phyloP scores from a whole-genome alignment of 2,329 filamentous ascomycete species.

The Talaromyces sp. region DNA sequence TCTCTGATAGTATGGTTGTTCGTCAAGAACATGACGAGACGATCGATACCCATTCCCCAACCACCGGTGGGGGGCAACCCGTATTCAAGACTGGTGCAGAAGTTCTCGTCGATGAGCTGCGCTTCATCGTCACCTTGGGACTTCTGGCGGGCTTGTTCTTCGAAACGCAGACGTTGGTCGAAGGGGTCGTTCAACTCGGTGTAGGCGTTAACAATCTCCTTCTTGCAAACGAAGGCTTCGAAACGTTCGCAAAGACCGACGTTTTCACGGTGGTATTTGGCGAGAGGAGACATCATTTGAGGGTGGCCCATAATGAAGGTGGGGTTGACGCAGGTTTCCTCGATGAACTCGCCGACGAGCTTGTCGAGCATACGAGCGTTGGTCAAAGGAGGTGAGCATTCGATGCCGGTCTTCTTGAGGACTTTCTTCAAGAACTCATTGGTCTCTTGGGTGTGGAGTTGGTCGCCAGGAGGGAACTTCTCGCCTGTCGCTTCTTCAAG shows the following conservation, averaged over 20 bases:
- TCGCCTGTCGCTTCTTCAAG: constrained; percentile 86
- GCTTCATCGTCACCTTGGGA: constrained; percentile 96
- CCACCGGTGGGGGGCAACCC: constrained; percentile 90
- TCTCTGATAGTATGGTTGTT: constrained; percentile 96
- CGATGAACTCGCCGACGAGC: constrained; percentile 89
- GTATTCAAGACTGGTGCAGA: constrained; percentile 85
- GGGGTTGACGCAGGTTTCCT: constrained; percentile 88
- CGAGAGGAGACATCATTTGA: constrained; percentile 88
- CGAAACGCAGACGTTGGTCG: constrained; percentile 85
- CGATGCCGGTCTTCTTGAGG: constrained; percentile 83
- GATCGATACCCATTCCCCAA: constrained; percentile 94
- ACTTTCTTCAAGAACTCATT: constrained; percentile 80
- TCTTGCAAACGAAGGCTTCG: constrained; percentile 95
- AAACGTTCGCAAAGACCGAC: constrained; percentile 92
- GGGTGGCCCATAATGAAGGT: constrained; percentile 85
- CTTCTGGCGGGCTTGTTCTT: constrained; percentile 95
- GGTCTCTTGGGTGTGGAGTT: constrained; percentile 85
- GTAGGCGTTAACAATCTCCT: constrained; percentile 95
- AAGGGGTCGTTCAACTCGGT: constrained; percentile 98
- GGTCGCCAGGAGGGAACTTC: constrained; percentile 85
- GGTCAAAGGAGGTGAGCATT: constrained; percentile 84
- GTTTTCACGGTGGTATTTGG: constrained; percentile 83
- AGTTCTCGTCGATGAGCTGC: constrained; percentile 92
- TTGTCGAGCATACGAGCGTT: constrained; percentile 97
- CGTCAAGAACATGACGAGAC: constrained; percentile 91